Evolutionary conservation across 129 eudicot species (phyloP).

Genomic region (Ambrosia trifida): DNA sequence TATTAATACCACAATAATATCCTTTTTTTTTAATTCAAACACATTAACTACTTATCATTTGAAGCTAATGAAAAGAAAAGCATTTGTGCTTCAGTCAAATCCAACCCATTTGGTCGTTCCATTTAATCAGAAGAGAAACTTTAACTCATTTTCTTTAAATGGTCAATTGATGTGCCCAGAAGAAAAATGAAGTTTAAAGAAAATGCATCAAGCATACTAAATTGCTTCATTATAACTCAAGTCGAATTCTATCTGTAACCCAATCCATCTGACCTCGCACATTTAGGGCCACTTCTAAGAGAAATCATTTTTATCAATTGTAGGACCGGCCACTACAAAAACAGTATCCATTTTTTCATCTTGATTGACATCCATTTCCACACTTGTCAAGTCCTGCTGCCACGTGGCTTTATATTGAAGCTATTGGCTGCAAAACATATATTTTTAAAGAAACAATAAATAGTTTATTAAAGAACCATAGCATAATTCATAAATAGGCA

Average conservation of each 20-base stretch:
- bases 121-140: too few species aligned
- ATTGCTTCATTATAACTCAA: too few species aligned
- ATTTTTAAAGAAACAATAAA: constrained; percentile 4
- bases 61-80: too few species aligned
- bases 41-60: too few species aligned
- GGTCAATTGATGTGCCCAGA: too few species aligned
- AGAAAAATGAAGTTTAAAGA: too few species aligned
- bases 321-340: constrained; percentile 53
- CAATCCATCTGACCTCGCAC: background rate
- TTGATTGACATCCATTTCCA: constrained; percentile 34
- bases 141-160: too few species aligned
- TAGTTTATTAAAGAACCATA: background rate
- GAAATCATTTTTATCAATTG: background rate
- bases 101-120: too few species aligned
- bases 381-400: constrained; percentile 55
- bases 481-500: background rate
- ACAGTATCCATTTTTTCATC: constrained; percentile 50
- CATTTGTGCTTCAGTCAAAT: too few species aligned
- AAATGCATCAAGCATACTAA: too few species aligned
- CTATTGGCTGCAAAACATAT: constrained; percentile 63
- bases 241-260: background rate
- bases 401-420: constrained; percentile 81
- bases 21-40: too few species aligned
- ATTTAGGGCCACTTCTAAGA: background rate
- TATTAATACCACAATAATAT: too few species aligned